Base-by-base conservation (phyloP, 805 yeast species). In the Myxozyma melibiosi region DNA sequence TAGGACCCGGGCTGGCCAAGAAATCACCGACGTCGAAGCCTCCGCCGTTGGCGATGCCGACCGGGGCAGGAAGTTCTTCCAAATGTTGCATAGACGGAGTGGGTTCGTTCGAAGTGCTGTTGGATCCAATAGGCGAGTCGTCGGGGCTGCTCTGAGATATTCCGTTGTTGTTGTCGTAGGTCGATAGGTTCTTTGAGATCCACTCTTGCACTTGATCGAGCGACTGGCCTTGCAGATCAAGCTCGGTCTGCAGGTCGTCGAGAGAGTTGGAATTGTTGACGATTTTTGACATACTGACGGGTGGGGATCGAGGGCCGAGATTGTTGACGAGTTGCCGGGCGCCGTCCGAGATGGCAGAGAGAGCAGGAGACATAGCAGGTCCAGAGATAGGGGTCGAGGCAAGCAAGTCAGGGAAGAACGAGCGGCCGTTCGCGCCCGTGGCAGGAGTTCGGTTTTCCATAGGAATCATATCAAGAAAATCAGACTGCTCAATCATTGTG, bases 141-240 rank as follows among this genome's bases (percentile, higher is more conserved):
- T 43, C 47, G 13, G 47, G 30, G 31, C 14, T 38, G 27, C 33
- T 24, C 13, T 24, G 14, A 31, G 24, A 24, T 5, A 18, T 24
- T 20, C 34, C 44, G 20, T 16, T 16, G 13, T 20, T 13, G 30
- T 41, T 33, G 35, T 24, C 45, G 41, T 51, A 55, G 1, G 40
- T 11, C 6, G 52, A 45, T 13, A 58, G 16, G 27, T 60, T 56
- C 24, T 35, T 49, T 13, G 59, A 47, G 30, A 70, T 61, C 71
- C 71, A 68, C 37, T 70, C 70, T 55, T 70, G 70, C 5, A 70
- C 68, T 44, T 66, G 67, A 49, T 68, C 67, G 14, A 70, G 63
- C 1, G 68, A 60, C 38, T 61, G 52, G 25, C 67, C 70, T 41
- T 69, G 72, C 31, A 64, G 42, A 8, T 65, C 70, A 16, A 70